Percentiles rank a stretch among this genome's conserved stretches.
These are phyloP conservation scores for Diaporthe vexans DNA, from an alignment of 2,329 filamentous ascomycete genomes.

Conservation along the genomic window DNA sequence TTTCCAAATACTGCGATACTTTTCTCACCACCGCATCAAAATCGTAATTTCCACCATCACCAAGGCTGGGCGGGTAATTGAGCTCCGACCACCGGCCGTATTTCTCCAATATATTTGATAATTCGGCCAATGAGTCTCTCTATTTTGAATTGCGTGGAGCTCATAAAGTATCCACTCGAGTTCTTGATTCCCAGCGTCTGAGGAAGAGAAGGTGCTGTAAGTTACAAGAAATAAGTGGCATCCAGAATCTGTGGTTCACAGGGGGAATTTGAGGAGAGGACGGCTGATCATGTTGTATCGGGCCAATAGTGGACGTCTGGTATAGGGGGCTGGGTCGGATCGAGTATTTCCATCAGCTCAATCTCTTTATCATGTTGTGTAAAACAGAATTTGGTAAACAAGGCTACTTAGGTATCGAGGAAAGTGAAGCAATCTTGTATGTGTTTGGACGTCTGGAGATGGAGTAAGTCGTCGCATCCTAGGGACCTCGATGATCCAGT, in stretches of 20 bases:
- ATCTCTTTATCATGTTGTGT: neutral
- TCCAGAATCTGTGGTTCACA: neutral
- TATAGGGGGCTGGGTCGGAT: no score
- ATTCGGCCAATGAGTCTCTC: neutral
- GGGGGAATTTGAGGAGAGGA: no score
- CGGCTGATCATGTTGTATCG: no score
- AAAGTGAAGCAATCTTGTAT: neutral
- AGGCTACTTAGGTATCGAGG: neutral
- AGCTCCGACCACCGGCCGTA: neutral
- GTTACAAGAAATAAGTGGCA: neutral
- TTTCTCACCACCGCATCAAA: neutral
- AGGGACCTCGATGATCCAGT: constrained; percentile 4
- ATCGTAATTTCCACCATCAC: no score
- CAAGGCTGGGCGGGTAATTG: neutral
- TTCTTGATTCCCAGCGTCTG: neutral
- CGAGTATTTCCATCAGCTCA: no score
- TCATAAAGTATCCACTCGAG: neutral
- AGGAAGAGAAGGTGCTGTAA: neutral
- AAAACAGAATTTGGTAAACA: no score
- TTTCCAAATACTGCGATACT: neutral
- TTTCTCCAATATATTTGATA: neutral
- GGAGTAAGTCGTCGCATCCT: neutral
- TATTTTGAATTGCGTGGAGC: neutral
- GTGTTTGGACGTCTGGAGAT: neutral
- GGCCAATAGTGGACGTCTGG: no score